Percentiles rank a stretch among this genome's conserved stretches.
phyloP scores from a whole-genome alignment of 1,139 yeast species.

The Geotrichum candidum region DNA sequence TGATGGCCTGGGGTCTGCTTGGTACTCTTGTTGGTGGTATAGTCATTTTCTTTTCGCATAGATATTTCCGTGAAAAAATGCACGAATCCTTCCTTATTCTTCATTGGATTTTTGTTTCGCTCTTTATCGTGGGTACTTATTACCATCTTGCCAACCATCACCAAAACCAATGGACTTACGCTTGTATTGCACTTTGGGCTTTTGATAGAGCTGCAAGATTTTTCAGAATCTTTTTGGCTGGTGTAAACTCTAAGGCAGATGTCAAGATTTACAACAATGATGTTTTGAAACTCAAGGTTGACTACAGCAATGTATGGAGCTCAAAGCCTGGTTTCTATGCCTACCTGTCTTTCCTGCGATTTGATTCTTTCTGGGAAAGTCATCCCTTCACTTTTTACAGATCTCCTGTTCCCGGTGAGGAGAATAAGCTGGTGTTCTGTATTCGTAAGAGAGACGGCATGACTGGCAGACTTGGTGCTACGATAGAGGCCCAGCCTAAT shows the following conservation, averaged over 20 bases:
- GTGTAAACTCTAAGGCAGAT: conserved; percentile 38
- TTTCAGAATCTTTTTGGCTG: conserved; percentile 35
- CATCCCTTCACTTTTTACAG: conserved; percentile 60
- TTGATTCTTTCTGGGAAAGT: conserved; percentile 46
- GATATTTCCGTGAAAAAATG: conserved; percentile 46
- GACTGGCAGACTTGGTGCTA: conserved; percentile 22
- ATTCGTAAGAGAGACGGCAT: conserved; percentile 34
- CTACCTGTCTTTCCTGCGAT: conserved; percentile 51
- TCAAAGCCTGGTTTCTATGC: conserved; percentile 53
- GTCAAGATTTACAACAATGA: conserved; percentile 29
- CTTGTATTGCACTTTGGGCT: conserved; percentile 37
- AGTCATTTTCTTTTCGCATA: conserved; percentile 45
- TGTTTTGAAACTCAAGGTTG: conserved; percentile 27
- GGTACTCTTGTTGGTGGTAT: conserved; percentile 41
- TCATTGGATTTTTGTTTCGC: conserved; percentile 46
- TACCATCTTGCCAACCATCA: conserved; percentile 38
- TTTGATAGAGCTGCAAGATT: conserved; percentile 38
- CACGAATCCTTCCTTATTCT: conserved; percentile 59
- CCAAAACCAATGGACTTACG: conserved; percentile 40
- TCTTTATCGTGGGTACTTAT: conserved; percentile 42
- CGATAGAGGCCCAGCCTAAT: conserved; percentile 16
- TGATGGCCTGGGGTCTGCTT: conserved; percentile 42
- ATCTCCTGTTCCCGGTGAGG: conserved; percentile 23
- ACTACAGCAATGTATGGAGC: conserved; percentile 36
- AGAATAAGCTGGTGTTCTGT: conserved; percentile 29